These are phyloP conservation scores for Canariomyces notabilis DNA, from an alignment of 2,329 filamentous ascomycete genomes.

Conservation along the genomic window DNA sequence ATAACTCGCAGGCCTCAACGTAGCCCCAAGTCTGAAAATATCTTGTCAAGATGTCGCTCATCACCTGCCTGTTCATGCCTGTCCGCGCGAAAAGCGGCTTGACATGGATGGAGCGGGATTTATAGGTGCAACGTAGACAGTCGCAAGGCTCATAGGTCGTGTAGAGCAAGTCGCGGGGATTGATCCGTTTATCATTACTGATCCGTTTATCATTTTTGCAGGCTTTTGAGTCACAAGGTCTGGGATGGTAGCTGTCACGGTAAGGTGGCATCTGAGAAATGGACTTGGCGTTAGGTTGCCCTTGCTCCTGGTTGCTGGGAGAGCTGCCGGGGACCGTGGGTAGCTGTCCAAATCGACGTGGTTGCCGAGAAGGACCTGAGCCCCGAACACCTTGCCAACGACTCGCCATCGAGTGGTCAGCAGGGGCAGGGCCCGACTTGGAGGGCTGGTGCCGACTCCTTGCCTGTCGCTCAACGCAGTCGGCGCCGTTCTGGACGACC, in stretches of 20 bases:
- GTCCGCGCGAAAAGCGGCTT: not conserved
- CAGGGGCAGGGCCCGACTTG: slow-evolving; percentile 12
- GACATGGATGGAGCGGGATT: slow-evolving; percentile 4
- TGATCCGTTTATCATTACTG: not conserved
- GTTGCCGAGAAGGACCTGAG: slow-evolving; percentile 16
- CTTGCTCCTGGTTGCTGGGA: not conserved
- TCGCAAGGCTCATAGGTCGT: not conserved
- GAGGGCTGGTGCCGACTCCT: slow-evolving; percentile 7
- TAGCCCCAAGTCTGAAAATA: slow-evolving; percentile 7
- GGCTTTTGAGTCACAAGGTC: not conserved
- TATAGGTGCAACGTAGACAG: not conserved
- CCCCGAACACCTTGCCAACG: not conserved
- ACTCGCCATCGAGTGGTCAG: not conserved
- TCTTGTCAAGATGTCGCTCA: not conserved
- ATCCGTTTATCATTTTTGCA: not conserved
- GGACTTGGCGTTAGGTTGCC: not conserved
- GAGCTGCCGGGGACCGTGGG: not conserved
- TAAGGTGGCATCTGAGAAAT: not conserved
- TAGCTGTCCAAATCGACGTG: not conserved
- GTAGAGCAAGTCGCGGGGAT: not conserved
- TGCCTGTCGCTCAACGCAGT: not conserved
- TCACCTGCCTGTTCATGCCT: not conserved
- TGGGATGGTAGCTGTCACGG: not conserved
- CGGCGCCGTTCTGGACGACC: not conserved
- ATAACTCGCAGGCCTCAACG: not conserved